Percentiles rank a stretch among this genome's conserved stretches.
Conservation (phyloP, 225 moss, liverwort and hornwort genomes). For the Sphagnum contortum region DNA sequence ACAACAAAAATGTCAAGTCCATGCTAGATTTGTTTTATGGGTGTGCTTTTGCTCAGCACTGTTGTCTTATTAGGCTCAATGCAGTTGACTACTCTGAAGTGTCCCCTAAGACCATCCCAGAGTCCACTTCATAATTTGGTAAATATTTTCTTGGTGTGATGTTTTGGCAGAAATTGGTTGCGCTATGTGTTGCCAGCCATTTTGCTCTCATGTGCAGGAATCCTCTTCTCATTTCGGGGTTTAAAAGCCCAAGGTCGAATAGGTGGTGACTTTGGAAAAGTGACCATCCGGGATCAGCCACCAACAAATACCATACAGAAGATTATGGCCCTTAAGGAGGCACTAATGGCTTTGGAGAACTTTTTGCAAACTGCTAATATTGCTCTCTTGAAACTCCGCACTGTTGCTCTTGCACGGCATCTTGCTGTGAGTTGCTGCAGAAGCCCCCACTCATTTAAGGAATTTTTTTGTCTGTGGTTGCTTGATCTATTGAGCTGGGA, state of each 20-base stretch:
- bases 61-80: too few relatives aligned
- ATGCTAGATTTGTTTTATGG: too few relatives aligned
- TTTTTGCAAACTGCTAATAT: slow-evolving; percentile 74
- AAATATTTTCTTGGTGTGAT: neutral
- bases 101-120: neutral
- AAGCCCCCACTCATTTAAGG: neutral
- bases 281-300: slow-evolving; percentile 74
- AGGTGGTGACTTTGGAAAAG: slow-evolving; percentile 64
- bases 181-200: slow-evolving; percentile 62
- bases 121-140: slow-evolving; percentile 5
- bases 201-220: slow-evolving; percentile 51
- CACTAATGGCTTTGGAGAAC: slow-evolving; percentile 62
- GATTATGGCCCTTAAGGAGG: slow-evolving; percentile 89
- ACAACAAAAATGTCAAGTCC: too few relatives aligned
- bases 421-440: slow-evolving; percentile 37
- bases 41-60: too few relatives aligned
- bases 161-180: slow-evolving; percentile 72
- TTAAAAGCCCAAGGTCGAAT: slow-evolving; percentile 61
- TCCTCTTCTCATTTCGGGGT: slow-evolving; percentile 49
- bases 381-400: slow-evolving; percentile 68
- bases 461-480: too few relatives aligned
- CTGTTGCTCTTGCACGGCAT: slow-evolving; percentile 61
- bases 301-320: slow-evolving; percentile 88
- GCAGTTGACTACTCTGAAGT: neutral
- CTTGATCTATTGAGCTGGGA: too few relatives aligned